Base-by-base conservation (phyloP, 305 asterid species). In the Nicotiana rustica region DNA sequence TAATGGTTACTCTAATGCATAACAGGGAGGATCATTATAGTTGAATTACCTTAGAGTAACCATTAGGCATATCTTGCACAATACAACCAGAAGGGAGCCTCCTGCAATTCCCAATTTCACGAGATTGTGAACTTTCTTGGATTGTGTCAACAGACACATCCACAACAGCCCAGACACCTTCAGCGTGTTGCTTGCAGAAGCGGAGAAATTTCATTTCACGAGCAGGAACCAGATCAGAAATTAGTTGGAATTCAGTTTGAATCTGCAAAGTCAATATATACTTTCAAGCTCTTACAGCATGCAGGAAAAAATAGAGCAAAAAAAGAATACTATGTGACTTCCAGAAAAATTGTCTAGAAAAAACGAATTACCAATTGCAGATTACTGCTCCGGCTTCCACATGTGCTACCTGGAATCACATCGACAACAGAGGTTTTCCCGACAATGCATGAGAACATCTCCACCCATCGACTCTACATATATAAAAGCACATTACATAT, bases 11-110 rank as follows among this genome's bases (percentile, higher is more conserved):
- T 29, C 31, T 29, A 29, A 29, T 29, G 31, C 31, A 29, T 29
- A 29, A 29, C 31, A 29, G 31, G 31, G 31, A 29, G 35, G 5
- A 67, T 3, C 36, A 15, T 33, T 67, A 8, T 15, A 60, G 73
- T 18, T 52, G 21, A 59, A 79, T 68, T 83, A 92, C 97, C 94
- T 93, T 90, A 0, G 94, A 92, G 79, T 67, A 80, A 79, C 96
- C 96, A 85, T 90, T 89, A 0, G 83, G 83, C 90, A 88, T 84
- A 80, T 87, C 92, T 88, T 91, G 91, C 52, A 93, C 85, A n/a
- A 91, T 70, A 69, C 91, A 91, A 49, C 97, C 94, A 0, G 97
- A 93, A 82, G 97, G 96, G 31, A 90, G 94, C 88, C 92, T 90
- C 77, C 93, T 65, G 85, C 90, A 90, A 55, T 70, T 85, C 10